Conservation (phyloP, 345 rosid genomes). For the Turnera subulata region DNA sequence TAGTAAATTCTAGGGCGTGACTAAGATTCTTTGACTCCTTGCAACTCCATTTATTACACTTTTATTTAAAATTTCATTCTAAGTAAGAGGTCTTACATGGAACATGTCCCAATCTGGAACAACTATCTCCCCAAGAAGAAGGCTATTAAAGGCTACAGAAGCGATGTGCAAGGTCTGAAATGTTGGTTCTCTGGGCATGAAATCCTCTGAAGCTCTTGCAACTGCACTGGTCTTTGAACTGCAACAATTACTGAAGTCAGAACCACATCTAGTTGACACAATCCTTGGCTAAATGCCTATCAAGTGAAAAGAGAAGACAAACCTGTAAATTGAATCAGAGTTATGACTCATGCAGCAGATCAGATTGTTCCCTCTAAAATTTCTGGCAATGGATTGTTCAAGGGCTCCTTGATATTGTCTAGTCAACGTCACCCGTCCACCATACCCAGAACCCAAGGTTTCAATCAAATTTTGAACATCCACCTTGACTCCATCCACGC, state of each 20-base stretch:
- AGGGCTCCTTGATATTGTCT: conserved; percentile 51
- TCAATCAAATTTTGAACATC: conserved; percentile 47
- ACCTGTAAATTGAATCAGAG: conserved; percentile 55
- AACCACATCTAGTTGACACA: neutral
- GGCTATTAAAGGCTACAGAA: conserved; percentile 54
- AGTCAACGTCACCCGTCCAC: conserved; percentile 49
- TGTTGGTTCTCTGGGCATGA: conserved; percentile 52
- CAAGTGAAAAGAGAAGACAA: neutral
- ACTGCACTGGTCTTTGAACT: conserved; percentile 45
- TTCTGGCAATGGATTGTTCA: conserved; percentile 42
- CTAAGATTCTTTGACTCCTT: too few species aligned
- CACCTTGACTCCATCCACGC: conserved; percentile 50
- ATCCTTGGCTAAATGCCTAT: neutral
- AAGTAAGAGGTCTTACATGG: conserved; percentile 32
- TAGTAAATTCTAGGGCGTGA: too few species aligned
- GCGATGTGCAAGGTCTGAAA: conserved; percentile 55
- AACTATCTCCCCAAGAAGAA: conserved; percentile 52
- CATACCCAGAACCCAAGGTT: conserved; percentile 48
- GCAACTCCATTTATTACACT: neutral
- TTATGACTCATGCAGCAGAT: conserved; percentile 62
- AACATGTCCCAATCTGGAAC: conserved; percentile 73
- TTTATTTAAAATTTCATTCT: neutral
- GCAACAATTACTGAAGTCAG: conserved; percentile 16
- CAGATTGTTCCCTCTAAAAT: conserved; percentile 47
- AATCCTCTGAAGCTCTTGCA: conserved; percentile 65